phyloP scores from a whole-genome alignment of 257 asterid genomes.

The Lavandula angustifolia region DNA sequence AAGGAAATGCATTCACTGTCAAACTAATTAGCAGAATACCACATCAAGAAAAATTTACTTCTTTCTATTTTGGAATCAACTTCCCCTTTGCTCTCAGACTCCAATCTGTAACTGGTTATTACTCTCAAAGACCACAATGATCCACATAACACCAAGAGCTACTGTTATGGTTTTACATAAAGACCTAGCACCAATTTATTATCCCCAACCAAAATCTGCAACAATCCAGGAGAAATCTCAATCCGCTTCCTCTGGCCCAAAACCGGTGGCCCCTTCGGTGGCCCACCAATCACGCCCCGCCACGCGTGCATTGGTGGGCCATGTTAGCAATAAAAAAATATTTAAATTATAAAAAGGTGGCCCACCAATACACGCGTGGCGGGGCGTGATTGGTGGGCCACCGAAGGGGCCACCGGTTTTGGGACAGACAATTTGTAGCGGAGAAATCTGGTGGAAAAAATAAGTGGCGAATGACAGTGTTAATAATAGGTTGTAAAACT shows the following conservation, averaged over 20 bases:
- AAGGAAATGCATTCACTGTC: slow-evolving; percentile 2
- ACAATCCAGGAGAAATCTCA: slow-evolving; percentile 7
- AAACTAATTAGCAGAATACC: neutral
- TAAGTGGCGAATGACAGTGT: slow-evolving; percentile 17
- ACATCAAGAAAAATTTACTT: slow-evolving; percentile 1
- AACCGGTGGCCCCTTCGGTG: no score
- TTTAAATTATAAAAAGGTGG: no score
- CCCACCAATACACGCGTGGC: no score
- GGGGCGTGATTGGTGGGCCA: no score
- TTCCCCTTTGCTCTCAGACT: neutral
- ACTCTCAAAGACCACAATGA: neutral
- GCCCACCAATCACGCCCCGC: no score
- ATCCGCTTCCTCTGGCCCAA: no score
- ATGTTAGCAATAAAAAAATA: no score
- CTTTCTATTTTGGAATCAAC: neutral
- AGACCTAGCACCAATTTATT: slow-evolving; percentile 3
- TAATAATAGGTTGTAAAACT: slow-evolving; percentile 30
- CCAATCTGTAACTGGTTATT: neutral
- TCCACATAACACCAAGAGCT: neutral
- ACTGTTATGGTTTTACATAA: neutral
- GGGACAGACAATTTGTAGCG: no score
- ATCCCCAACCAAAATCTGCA: neutral
- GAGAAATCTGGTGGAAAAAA: neutral
- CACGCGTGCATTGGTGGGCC: no score
- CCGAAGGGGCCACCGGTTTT: no score